Evolutionary conservation across 768 basidiomycete species (phyloP).

Genomic region (Mycena maculata): DNA sequence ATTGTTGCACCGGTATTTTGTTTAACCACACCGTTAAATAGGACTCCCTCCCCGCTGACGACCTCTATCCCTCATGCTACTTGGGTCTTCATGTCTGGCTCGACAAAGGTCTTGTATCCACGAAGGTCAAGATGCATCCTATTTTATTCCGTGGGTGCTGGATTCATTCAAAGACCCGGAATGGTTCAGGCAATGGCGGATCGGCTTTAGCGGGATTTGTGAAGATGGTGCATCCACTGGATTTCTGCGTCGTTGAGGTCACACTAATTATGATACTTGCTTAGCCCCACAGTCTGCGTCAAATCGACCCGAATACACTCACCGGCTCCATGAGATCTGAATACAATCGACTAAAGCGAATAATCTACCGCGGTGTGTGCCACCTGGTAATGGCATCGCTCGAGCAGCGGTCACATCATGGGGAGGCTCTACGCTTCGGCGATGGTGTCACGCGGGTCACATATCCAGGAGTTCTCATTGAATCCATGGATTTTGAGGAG

Average conservation of each 20-base stretch:
- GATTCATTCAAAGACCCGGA: conserved; percentile 36
- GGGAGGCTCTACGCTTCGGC: conserved; percentile 24
- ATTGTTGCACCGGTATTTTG: no score
- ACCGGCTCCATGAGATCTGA: not conserved
- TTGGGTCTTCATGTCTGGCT: conserved; percentile 35
- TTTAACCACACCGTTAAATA: not conserved
- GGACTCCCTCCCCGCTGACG: conserved; percentile 11
- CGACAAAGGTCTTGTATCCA: conserved; percentile 36
- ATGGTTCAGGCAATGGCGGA: conserved; percentile 39
- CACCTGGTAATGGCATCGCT: conserved; percentile 17
- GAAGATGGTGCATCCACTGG: conserved; percentile 21
- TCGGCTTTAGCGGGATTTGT: conserved; percentile 32
- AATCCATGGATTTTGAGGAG: conserved; percentile 33
- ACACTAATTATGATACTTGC: not conserved
- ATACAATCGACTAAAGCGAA: conserved; percentile 26
- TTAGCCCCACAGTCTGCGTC: conserved; percentile 13
- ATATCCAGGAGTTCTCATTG: conserved; percentile 28
- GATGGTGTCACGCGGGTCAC: conserved; percentile 18
- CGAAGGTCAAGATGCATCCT: conserved; percentile 35
- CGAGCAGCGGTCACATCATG: conserved; percentile 16
- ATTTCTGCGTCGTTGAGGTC: not conserved
- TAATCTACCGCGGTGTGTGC: conserved; percentile 24
- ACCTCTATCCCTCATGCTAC: conserved; percentile 26
- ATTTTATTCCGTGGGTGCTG: conserved; percentile 31
- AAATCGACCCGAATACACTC: conserved; percentile 23